A percentile compares a stretch with the other conserved stretches of the same genome.
Conservation (phyloP, 1,139 yeast genomes). For the Blastobotrys buckinghamii region DNA sequence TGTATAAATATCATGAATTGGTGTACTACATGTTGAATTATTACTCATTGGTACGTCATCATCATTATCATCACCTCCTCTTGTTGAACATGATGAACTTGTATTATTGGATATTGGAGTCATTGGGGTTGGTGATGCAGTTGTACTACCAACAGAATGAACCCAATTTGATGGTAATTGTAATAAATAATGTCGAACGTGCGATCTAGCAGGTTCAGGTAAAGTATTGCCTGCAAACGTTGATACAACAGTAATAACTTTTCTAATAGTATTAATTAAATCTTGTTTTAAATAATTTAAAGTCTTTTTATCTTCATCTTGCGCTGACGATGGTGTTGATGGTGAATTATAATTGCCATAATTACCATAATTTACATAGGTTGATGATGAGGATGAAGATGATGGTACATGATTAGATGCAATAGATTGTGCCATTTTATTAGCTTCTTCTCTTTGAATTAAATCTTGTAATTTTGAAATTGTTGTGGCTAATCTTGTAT, state of each 20-base stretch:
- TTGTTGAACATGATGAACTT: neutral
- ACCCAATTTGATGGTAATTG: constrained; percentile 67
- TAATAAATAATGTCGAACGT: constrained; percentile 73
- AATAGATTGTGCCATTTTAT: constrained; percentile 24
- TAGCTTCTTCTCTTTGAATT: constrained; percentile 38
- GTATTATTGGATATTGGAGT: constrained; percentile 7
- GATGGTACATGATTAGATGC: constrained; percentile 25
- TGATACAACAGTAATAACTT: constrained; percentile 79
- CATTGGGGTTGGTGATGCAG: constrained; percentile 1
- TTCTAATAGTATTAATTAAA: constrained; percentile 81
- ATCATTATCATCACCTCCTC: neutral
- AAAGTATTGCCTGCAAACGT: constrained; percentile 70
- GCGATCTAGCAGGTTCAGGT: constrained; percentile 79
- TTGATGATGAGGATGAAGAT: no score
- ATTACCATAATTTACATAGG: constrained; percentile 11
- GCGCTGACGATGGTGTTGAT: no score
- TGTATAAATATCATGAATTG: no score
- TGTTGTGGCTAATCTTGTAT: constrained; percentile 59
- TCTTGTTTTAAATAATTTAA: constrained; percentile 59
- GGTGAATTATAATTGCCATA: no score
- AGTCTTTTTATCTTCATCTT: constrained; percentile 19
- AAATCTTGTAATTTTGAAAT: constrained; percentile 56
- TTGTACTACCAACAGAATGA: constrained; percentile 28
- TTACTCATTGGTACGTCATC: neutral
- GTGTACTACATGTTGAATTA: neutral